phyloP scores from a whole-genome alignment of 257 asterid species.

The Lantana camara region DNA sequence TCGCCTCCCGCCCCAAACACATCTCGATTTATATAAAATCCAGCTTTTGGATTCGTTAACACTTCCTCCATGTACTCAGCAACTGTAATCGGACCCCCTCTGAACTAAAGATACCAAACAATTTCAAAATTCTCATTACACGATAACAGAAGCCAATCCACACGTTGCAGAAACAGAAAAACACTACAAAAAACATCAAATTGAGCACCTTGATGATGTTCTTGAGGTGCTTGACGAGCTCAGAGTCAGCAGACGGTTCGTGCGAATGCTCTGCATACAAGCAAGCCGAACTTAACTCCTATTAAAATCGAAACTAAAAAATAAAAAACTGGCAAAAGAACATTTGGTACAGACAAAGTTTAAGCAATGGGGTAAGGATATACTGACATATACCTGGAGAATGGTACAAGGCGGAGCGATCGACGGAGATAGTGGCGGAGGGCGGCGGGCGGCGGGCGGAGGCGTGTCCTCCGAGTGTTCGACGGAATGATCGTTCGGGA shows the following conservation, averaged over 20 bases:
- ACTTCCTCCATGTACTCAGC: constrained; percentile 99
- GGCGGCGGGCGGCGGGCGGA: constrained; percentile 47
- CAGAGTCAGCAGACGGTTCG: constrained; percentile 59
- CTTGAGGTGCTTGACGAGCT: constrained; percentile 85
- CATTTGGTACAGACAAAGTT: background rate
- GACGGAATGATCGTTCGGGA: constrained; percentile 50
- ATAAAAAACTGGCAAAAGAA: background rate
- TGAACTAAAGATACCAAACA: constrained; percentile 55
- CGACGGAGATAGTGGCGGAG: constrained; percentile 72
- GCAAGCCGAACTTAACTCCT: constrained; percentile 14
- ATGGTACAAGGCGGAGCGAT: constrained; percentile 74
- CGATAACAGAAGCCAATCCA: background rate
- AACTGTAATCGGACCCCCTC: constrained; percentile 96
- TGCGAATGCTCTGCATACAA: constrained; percentile 75
- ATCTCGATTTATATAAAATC: constrained; percentile 90
- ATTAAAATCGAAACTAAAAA: background rate
- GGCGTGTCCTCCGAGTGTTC: constrained; percentile 62
- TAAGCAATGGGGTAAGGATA: constrained; percentile 35
- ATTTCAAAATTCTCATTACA: constrained; percentile 2
- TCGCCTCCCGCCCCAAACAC: constrained; percentile 94
- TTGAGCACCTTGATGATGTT: constrained; percentile 70
- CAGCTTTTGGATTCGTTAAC: constrained; percentile 85
- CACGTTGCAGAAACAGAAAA: background rate
- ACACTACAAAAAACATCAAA: background rate
- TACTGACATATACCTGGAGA: constrained; percentile 57